Percentiles rank a stretch among this genome's conserved stretches.
phyloP scores from a whole-genome alignment of 2,329 filamentous ascomycete species.

The Colletotrichum tabaci region DNA sequence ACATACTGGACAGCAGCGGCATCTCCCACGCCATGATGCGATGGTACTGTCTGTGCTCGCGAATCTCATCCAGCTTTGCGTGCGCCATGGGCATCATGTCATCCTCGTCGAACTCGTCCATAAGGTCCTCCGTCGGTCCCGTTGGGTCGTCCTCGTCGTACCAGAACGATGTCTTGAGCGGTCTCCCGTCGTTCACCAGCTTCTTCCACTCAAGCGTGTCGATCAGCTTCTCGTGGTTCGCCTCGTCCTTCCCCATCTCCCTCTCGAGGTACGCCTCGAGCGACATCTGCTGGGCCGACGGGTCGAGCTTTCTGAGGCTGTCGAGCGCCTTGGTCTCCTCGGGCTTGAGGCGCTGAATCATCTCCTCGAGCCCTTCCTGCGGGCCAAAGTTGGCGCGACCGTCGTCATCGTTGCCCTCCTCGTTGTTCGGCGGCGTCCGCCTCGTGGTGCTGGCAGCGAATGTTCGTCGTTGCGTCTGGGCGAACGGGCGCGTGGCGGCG shows the following conservation, averaged over 20 bases:
- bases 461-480: conserved; percentile 44
- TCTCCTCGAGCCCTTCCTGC: conserved; percentile 35
- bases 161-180: conserved; percentile 62
- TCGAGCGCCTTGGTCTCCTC: conserved; percentile 46
- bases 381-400: conserved; percentile 23
- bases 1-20: conserved; percentile 88
- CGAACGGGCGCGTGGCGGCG: conserved; percentile 15
- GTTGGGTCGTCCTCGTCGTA: conserved; percentile 65
- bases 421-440: conserved; percentile 34
- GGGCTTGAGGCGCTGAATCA: conserved; percentile 38
- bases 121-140: conserved; percentile 63
- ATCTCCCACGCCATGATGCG: conserved; percentile 95
- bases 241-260: conserved; percentile 25
- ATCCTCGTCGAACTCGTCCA: conserved; percentile 80
- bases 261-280: conserved; percentile 34
- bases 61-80: conserved; percentile 87
- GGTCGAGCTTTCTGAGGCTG: conserved; percentile 50
- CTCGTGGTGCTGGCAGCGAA: conserved; percentile 50
- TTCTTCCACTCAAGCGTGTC: conserved; percentile 43
- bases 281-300: conserved; percentile 39
- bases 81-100: conserved; percentile 89
- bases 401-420: conserved; percentile 44
- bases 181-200: conserved; percentile 45
- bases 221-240: conserved; percentile 23
- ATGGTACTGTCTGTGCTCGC: conserved; percentile 90